Percentiles rank a stretch among this genome's conserved stretches.
Evolutionary conservation across 31 red algal genomes (phyloP).

Genomic region (Porphyra umbilicalis): DNA sequence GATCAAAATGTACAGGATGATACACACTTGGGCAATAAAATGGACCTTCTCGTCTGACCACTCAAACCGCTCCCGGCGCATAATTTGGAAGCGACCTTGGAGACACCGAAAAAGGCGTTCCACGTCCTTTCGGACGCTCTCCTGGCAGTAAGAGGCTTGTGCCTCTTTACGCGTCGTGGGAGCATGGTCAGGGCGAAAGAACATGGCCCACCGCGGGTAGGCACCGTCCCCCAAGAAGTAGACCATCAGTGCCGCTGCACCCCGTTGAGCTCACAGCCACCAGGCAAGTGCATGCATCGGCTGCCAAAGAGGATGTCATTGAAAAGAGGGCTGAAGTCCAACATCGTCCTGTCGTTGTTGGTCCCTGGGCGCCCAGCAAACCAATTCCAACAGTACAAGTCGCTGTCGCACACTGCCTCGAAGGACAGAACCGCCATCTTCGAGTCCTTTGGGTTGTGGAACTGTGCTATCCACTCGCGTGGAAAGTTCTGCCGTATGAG

Average conservation of each 20-base stretch:
- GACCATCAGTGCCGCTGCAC: not conserved
- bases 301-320: conserved; percentile 1
- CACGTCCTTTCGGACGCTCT: conserved; percentile 8
- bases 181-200: not conserved
- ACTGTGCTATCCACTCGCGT: conserved; percentile 6
- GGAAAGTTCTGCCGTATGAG: conserved; percentile 16
- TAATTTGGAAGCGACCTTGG: conserved; percentile 16
- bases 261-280: conserved; percentile 8
- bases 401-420: conserved; percentile 11
- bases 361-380: conserved; percentile 17
- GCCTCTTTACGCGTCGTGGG: conserved; percentile 1
- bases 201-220: not conserved
- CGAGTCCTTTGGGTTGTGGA: conserved; percentile 16
- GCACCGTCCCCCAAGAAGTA: conserved; percentile 14
- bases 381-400: conserved; percentile 39
- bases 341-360: conserved; percentile 12
- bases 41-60: not conserved
- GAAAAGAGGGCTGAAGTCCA: conserved; percentile 2
- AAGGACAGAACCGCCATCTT: conserved; percentile 5
- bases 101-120: conserved; percentile 9
- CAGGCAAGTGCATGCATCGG: conserved; percentile 3
- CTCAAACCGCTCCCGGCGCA: conserved; percentile 7
- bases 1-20: not conserved
- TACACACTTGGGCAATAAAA: conserved; percentile 5
- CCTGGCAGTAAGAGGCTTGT: not conserved